Evolutionary conservation across 2,329 filamentous ascomycete genomes (phyloP), one percentile per base, ranked within the genome.

Genomic region (Colletotrichum abscissum): DNA sequence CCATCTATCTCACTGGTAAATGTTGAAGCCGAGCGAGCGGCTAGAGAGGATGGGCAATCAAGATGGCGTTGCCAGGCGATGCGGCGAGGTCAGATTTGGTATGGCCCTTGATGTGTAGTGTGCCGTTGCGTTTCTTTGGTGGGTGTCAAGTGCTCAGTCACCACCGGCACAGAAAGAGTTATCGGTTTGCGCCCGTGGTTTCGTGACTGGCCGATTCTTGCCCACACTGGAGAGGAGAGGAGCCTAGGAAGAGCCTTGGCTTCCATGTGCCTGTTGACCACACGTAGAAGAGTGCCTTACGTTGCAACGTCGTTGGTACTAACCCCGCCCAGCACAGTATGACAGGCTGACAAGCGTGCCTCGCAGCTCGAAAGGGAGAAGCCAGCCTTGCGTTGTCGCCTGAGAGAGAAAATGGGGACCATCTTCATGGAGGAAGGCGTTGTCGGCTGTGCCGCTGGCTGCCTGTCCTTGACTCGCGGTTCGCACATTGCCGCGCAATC

Each of bases 11-110:
- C 66, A 28, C 24, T 19, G 26, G 66, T 14, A 24, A 22, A 19
- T 49, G 42, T n/a, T 16, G n/a, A 55, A 46, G 38, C 52, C 54
- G 19, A 55, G n/a, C n/a, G 12, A 49, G 42, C 30, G 30, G 28
- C 30, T 16, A n/a, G 19, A 42, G 19, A 49, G 11, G 26, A 58
- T 12, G 16, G 16, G 16, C n/a, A 60, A 73, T 70, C 46, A 46
- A 73, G 66, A 72, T 68, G 69, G 42, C 26, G 69, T 22, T 67
- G 69, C 33, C 35, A 52, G 28, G 35, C 28, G 59, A 60, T 64
- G 33, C 14, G 59, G 49, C 54, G 33, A 24, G 42, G 46, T 5
- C 22, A 60, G 70, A 56, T 72, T 49, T 38, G 28, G 3, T 4
- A n/a, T 14, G 26, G 14, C n/a, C n/a, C 26, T 63, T 14, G 49